Evolutionary conservation across 106 monocot genomes (phyloP), one percentile per base, ranked within the genome.

Genomic region (Alisma plantagoaquatica): DNA sequence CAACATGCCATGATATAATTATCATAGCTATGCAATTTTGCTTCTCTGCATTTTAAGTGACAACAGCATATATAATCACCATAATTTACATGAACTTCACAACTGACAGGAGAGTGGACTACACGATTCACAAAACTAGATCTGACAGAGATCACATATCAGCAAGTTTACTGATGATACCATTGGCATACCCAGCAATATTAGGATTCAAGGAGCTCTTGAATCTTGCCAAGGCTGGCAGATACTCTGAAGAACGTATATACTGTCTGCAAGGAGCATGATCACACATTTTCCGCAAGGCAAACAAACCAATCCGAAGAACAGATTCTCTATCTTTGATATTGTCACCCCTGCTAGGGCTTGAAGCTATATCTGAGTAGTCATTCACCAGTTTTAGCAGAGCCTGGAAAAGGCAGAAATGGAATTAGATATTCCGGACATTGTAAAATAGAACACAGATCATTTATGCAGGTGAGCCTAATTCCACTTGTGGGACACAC

Each of bases 241-340:
- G 68, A 33, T 72, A 64, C 53, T 90, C 78, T 1, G 90, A 80
- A 0, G 90, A 82, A 23, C 82, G 57, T 30, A 98, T 49, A 53
- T 60, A 72, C 7, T 63, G 66, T 32, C 85, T 90, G 57, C 98
- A 98, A 19, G 66, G 49, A 38, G 76, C 41, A 62, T 90, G 90
- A 20, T 82, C 81, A 25, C 84, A 98, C 90, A 98, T 98, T 55
- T 86, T 98, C 18, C 78, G 63, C 57, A 98, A 61, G n/a, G 89
- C 73, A 55, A 98, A 85, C 27, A 98, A 76, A 4, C 76, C 76
- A 3, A 82, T 77, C 29, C 70, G 81, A 1, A 98, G 68, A 12
- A 85, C 90, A 0, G 90, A 90, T 6, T 90, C 82, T 17, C 70
- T 90, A 11, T 98, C 90, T 17, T 69, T 89, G 27, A 63, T 29